phyloP scores from a whole-genome alignment of 306 rosid genomes.

The Ammopiptanthus mongolicus region DNA sequence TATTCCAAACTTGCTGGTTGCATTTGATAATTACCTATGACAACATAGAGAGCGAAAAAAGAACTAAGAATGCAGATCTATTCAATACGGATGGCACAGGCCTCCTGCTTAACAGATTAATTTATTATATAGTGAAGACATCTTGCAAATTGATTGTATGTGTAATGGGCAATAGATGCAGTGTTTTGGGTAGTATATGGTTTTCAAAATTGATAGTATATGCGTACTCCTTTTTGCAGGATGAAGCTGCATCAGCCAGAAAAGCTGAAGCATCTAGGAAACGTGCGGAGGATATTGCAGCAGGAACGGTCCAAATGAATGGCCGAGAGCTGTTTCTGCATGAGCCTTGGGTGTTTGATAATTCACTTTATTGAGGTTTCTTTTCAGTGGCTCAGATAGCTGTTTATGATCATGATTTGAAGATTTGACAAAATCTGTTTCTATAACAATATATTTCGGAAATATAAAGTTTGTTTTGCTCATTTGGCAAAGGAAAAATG shows the following conservation, averaged over 20 bases:
- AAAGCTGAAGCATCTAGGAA: slow-evolving; percentile 73
- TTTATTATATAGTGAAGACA: not conserved
- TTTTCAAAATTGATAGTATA: not conserved
- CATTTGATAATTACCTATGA: not conserved
- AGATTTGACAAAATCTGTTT: not conserved
- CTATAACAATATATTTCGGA: not conserved
- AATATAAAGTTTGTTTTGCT: not conserved
- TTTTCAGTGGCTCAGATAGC: not conserved
- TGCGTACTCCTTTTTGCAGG: slow-evolving; percentile 38
- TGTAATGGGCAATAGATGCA: not conserved
- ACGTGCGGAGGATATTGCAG: slow-evolving; percentile 73
- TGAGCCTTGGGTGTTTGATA: slow-evolving; percentile 89
- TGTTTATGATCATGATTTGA: not conserved
- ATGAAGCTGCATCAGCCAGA: slow-evolving; percentile 58
- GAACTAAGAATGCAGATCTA: not conserved
- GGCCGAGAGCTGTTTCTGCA: slow-evolving; percentile 81
- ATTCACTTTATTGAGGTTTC: slow-evolving; percentile 57
- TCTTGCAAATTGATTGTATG: not conserved
- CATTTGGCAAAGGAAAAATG: not conserved
- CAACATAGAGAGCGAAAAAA: not conserved
- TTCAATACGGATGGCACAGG: not conserved
- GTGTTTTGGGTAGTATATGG: not conserved
- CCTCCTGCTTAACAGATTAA: not conserved
- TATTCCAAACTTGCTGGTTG: not conserved
- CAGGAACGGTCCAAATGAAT: slow-evolving; percentile 76